Evolutionary conservation across 1,284 basidiomycete species (phyloP).

Genomic region (Ganoderma leucocontextum): DNA sequence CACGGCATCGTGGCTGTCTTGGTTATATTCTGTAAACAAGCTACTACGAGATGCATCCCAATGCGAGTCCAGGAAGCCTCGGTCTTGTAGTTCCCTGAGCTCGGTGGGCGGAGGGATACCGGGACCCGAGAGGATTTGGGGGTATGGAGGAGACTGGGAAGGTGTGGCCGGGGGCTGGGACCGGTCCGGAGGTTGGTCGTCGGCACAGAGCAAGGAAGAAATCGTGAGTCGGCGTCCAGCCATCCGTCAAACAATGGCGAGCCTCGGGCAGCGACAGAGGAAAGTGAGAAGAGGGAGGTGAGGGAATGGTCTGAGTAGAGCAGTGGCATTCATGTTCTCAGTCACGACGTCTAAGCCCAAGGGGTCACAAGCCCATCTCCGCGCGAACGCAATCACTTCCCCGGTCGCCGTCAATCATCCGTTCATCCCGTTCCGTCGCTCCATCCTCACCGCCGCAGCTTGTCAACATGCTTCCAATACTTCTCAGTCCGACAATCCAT

Average conservation of each 20-base stretch:
- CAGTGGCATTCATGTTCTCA: constrained; percentile 4
- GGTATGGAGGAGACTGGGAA: constrained; percentile 16
- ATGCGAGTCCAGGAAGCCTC: constrained; percentile 17
- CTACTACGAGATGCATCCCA: constrained; percentile 24
- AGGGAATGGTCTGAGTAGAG: not conserved
- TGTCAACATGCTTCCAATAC: not conserved
- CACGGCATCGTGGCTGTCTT: constrained; percentile 35
- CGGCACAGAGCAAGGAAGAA: constrained; percentile 71
- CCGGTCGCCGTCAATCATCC: constrained; percentile 12
- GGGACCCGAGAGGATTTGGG: constrained; percentile 12
- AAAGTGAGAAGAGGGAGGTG: constrained; percentile 13
- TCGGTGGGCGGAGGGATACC: constrained; percentile 17
- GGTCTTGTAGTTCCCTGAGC: constrained; percentile 16
- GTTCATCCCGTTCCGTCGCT: not conserved
- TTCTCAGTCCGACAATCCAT: not conserved
- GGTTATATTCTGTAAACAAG: constrained; percentile 21
- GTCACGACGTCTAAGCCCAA: not conserved
- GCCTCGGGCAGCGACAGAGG: not conserved
- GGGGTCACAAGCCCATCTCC: constrained; percentile 22
- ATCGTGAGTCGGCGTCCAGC: constrained; percentile 74
- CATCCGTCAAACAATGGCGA: constrained; percentile 46
- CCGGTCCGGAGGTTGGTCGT: constrained; percentile 42
- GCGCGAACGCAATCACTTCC: constrained; percentile 18
- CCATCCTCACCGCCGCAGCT: not conserved
- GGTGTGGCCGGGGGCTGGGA: constrained; percentile 26